phyloP scores from a whole-genome alignment of 192 early-diverging fungal genomes.

The Obelidium mucronatum region DNA sequence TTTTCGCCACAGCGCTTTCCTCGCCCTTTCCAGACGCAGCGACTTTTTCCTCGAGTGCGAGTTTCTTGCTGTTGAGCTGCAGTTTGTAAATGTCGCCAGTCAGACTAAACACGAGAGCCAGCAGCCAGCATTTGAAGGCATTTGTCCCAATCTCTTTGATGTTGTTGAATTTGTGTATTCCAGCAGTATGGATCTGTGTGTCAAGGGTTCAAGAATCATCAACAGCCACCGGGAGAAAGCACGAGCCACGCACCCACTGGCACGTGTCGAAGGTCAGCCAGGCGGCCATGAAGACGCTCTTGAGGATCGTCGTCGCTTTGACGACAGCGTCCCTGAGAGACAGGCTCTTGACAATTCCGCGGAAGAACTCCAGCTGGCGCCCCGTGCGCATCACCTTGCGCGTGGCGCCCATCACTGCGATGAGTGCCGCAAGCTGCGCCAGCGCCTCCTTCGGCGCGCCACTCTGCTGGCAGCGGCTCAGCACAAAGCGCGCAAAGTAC shows the following conservation, averaged over 20 bases:
- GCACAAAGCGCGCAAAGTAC: slow-evolving; percentile 78
- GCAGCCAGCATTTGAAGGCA: slow-evolving; percentile 73
- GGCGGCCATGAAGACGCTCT: slow-evolving; percentile 63
- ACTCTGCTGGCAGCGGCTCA: slow-evolving; percentile 51
- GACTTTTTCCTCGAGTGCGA: slow-evolving; percentile 44
- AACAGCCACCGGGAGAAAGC: too few species aligned
- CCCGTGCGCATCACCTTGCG: slow-evolving; percentile 77
- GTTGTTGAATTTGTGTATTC: background rate
- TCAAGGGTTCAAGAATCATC: too few species aligned
- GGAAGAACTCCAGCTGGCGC: slow-evolving; percentile 64
- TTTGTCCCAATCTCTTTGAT: slow-evolving; percentile 67
- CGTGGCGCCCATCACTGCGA: slow-evolving; percentile 61
- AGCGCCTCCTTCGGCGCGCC: slow-evolving; percentile 59
- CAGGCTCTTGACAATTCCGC: slow-evolving; percentile 33
- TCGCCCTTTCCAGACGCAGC: slow-evolving; percentile 40
- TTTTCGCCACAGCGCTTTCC: slow-evolving; percentile 30
- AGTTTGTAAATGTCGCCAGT: slow-evolving; percentile 72
- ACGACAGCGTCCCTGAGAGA: slow-evolving; percentile 68
- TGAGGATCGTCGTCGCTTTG: slow-evolving; percentile 57
- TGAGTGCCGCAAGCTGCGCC: slow-evolving; percentile 65
- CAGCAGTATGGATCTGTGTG: slow-evolving; percentile 20
- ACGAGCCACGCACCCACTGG: slow-evolving; percentile 68
- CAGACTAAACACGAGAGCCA: slow-evolving; percentile 68
- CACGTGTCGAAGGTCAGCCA: slow-evolving; percentile 72
- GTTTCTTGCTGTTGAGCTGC: slow-evolving; percentile 56